These are phyloP conservation scores for Ogataea pilisensis DNA, from an alignment of 805 yeast species.

Conservation along the genomic window DNA sequence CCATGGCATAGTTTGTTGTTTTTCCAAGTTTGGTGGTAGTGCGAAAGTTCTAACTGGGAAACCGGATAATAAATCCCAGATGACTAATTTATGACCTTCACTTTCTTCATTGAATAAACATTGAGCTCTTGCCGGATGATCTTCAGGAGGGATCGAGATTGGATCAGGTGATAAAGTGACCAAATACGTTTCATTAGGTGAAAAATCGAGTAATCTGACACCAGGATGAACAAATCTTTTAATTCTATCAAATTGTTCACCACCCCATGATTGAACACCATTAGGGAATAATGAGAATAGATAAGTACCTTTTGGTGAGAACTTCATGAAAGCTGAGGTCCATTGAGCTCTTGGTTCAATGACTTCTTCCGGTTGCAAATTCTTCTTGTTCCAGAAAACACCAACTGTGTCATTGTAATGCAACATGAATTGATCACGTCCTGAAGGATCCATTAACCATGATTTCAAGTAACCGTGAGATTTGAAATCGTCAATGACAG, in stretches of 20 bases:
- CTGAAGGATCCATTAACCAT: slow-evolving; percentile 86
- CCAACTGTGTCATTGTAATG: slow-evolving; percentile 80
- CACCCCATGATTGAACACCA: slow-evolving; percentile 97
- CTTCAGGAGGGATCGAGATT: slow-evolving; percentile 63
- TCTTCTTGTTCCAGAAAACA: slow-evolving; percentile 77
- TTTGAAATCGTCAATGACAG: slow-evolving; percentile 66
- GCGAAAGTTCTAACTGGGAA: slow-evolving; percentile 88
- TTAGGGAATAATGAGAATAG: slow-evolving; percentile 85
- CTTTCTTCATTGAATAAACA: slow-evolving; percentile 84
- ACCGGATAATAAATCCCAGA: slow-evolving; percentile 88
- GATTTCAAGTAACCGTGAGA: slow-evolving; percentile 78
- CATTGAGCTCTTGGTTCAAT: slow-evolving; percentile 78
- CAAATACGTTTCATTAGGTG: slow-evolving; percentile 86
- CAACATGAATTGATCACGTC: slow-evolving; percentile 85
- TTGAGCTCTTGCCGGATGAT: slow-evolving; percentile 56
- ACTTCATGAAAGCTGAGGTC: slow-evolving; percentile 83
- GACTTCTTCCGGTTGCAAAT: slow-evolving; percentile 67
- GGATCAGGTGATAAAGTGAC: slow-evolving; percentile 89
- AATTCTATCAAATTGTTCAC: slow-evolving; percentile 67
- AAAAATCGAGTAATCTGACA: slow-evolving; percentile 84
- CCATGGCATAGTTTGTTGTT: slow-evolving; percentile 76
- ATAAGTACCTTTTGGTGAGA: slow-evolving; percentile 92
- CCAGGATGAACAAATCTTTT: slow-evolving; percentile 83
- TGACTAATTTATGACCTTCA: slow-evolving; percentile 88
- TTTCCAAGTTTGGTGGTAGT: slow-evolving; percentile 67